Base-by-base conservation (phyloP, 768 basidiomycete species). In the Chlorophyllum brunneum region DNA sequence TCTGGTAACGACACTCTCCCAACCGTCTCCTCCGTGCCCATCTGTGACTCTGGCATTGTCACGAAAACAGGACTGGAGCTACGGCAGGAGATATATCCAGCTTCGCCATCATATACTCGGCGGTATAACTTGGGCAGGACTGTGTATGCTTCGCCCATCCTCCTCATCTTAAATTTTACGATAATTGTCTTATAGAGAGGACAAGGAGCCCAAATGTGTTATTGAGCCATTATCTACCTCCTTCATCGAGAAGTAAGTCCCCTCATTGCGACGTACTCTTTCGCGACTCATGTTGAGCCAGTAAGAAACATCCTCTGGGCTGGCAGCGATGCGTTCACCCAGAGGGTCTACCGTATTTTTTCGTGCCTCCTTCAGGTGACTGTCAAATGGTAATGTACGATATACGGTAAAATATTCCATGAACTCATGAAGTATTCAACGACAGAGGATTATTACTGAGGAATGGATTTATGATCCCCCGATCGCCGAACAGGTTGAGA, bases 321-420 rank as follows among this genome's bases (percentile, higher is more conserved):
- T 49, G 48, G 48, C 11, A 49, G 18, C 24, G 37, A 20, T 5
- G 13, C 16, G 38, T 49, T 7, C 48, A 49, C 27, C 48, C 48
- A 40, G 48, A 49, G 11, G 48, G 48, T 13, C 18, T 49, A 8
- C 48, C 48, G 9, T 49, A 39, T 30, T 49, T 49, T n/a, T 49
- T 16, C 26, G 22, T 13, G 16, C 48, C 26, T 2, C 24, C 37
- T 0, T 49, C 48, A 10, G 26, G 9, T 10, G 18, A 15, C 24
- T 49, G 48, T 29, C 37, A 24, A 31, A 40, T 49, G 48, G 48
- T 49, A 49, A n/a, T 24, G 38, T n/a, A 33, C 45, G n/a, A 9
- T 26, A 11, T 16, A 11, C 22, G 5, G 18, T 29, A n/a, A 7
- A 4, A 10, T 31, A 11, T 10, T 6, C 2, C 18, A 3, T 6